Evolutionary conservation across 352 stramenopile genomes (phyloP), one percentile per base, ranked within the genome.

Genomic region (Poterioochromonas sp.): DNA sequence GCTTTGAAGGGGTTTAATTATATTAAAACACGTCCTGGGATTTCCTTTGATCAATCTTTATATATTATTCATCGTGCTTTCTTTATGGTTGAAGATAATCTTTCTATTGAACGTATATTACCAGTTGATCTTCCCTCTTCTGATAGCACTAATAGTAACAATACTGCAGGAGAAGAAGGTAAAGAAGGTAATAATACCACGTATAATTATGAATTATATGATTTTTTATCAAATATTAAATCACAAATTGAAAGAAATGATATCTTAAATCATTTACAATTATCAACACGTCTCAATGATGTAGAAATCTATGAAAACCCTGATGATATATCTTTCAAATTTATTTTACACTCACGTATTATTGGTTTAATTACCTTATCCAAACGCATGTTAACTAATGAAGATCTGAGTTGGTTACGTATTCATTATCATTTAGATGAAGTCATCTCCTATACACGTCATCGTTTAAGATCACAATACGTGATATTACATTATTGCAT

Each of bases 291-390:
- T 47, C 15, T 90, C 73, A 83, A 82, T 32, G 87, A 91, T 18
- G 80, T 90, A 11, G 80, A 84, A 20, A 73, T 91, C 3, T 82
- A 87, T 37, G 85, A 92, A 65, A 90, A 89, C 43, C 88, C 88
- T 5, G 82, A 81, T n/a, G 79, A 87, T 32, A 82, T 84, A n/a
- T 80, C 83, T 8, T 92, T 92, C 51, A 54, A 85, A 0, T 80
- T 89, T 11, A 81, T 82, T 35, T 11, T 80, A 80, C 82, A 37
- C 62, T 87, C 44, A 26, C 0, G 34, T 15, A n/a, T 78, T 26
- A 32, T 78, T 26, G 73, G 73, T 26, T 37, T 58, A 5, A 22
- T 69, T 1, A 39, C 1, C 3, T 71, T 68, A 41, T 47, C 47
- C 5, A 49, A 49, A 40, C 0, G 34, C n/a, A 39, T 49, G 20